A percentile compares a stretch with the other conserved stretches of the same genome.
Conservation (phyloP, 2,329 filamentous ascomycete species). For the Microascus cirrosus region DNA sequence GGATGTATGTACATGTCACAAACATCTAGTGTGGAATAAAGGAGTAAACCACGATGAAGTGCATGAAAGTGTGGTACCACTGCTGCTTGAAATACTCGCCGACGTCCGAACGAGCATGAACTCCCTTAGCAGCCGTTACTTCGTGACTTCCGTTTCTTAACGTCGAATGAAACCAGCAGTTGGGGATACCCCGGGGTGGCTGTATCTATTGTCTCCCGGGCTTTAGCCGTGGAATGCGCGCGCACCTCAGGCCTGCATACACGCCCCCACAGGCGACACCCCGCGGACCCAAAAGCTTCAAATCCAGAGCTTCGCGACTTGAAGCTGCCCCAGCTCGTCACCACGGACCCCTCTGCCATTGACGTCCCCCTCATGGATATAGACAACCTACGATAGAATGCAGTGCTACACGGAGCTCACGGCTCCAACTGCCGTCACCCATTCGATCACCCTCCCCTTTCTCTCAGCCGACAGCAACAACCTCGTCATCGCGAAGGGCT, state of each 20-base stretch:
- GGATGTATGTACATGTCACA: too few relatives aligned
- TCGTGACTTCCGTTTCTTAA: neutral
- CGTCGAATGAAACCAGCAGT: neutral
- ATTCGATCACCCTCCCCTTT: slow-evolving; percentile 73
- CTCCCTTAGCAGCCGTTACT: neutral
- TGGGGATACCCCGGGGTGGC: neutral
- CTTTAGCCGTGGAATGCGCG: neutral
- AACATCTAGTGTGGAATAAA: too few relatives aligned
- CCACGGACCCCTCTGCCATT: neutral
- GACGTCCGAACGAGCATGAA: neutral
- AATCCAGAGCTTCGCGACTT: neutral
- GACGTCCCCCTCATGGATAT: neutral
- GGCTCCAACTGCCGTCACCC: slow-evolving; percentile 86
- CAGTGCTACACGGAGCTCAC: slow-evolving; percentile 96
- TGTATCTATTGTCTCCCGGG: neutral
- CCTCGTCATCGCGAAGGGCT: slow-evolving; percentile 84
- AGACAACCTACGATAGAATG: slow-evolving; percentile 41
- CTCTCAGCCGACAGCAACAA: slow-evolving; percentile 66
- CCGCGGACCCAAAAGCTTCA: neutral
- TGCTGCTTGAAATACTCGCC: neutral
- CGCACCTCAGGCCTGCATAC: neutral
- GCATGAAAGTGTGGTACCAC: too few relatives aligned
- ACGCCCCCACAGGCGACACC: neutral
- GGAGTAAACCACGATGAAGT: too few relatives aligned
- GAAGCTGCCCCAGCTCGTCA: neutral